These are phyloP conservation scores for Jamesozyma piceae DNA, from an alignment of 805 yeast species.

Conservation along the genomic window DNA sequence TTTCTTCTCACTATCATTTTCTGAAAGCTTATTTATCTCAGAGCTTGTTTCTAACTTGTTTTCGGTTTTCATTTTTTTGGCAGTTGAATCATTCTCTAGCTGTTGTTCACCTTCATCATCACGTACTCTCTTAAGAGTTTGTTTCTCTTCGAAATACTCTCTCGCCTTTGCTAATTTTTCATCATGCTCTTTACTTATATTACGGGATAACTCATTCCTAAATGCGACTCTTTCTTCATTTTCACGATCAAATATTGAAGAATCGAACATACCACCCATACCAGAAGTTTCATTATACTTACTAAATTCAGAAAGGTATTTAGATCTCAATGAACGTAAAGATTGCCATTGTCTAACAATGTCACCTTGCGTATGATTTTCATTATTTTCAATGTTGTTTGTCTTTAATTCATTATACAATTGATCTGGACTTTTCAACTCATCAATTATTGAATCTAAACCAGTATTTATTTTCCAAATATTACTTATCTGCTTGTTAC, in stretches of 20 bases:
- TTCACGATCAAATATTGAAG: constrained; percentile 11
- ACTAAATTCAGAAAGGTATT: constrained; percentile 31
- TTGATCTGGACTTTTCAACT: constrained; percentile 17
- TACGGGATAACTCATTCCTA: constrained; percentile 7
- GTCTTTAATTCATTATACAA: constrained; percentile 11
- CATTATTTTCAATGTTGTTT: constrained; percentile 6
- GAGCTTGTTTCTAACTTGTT: neutral
- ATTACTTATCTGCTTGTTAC: constrained; percentile 25
- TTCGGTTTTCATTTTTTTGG: neutral
- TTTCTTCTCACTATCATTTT: neutral
- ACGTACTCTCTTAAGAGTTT: constrained; percentile 10
- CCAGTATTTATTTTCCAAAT: constrained; percentile 37
- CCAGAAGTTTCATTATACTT: constrained; percentile 32
- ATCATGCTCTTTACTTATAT: constrained; percentile 12
- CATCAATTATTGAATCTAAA: constrained; percentile 24
- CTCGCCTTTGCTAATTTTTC: constrained; percentile 19
- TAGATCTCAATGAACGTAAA: constrained; percentile 33
- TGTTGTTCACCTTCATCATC: neutral
- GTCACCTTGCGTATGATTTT: constrained; percentile 8
- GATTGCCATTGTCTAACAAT: constrained; percentile 35
- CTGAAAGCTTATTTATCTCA: neutral
- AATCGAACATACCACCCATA: constrained; percentile 33
- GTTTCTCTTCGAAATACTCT: constrained; percentile 9
- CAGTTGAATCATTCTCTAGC: neutral
- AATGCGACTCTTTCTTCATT: constrained; percentile 7